Base-by-base conservation (phyloP, 164 flowering plant genomes). In the Berberis thunbergii region DNA sequence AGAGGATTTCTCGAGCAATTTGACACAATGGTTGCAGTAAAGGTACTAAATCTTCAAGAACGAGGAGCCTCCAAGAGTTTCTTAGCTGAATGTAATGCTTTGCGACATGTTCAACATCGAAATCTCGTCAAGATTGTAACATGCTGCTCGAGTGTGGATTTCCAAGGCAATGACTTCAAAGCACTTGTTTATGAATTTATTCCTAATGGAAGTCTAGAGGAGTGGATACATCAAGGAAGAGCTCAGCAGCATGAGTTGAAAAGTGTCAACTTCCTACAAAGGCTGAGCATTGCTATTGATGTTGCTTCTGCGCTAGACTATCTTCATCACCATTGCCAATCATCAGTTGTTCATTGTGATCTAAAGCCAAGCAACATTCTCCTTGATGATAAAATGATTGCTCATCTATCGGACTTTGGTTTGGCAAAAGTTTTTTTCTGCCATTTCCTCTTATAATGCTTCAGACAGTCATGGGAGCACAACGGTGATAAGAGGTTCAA, bases 1-100 rank as follows among this genome's bases (percentile, higher is more conserved):
- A 76, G 53, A 42, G 87, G 87, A 45, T 4, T 60, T 60, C 63
- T 45, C 1, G 2, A 7, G 1, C 3, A 45, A n/a, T 41, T n/a
- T 45, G 50, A 60, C 45, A 60, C 6, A 8, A 8, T 26, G 42
- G 44, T 60, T 41, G 61, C 61, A 42, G 61, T 58, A 42, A 58
- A 58, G 48, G 61, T 58, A 10, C 61, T 58, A 13, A 58, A 58
- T 5, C 61, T 58, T 11, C 43, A 41, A 42, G 44, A 58, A 58
- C 7, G 46, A 58, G 61, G 63, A 4, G 63, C 63, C 4, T 45
- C 52, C 50, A 45, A 60, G 52, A 60, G 63, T 45, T 60, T 60
- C 52, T 45, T 60, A 2, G 63, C 52, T 2, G 63, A 45, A 45
- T 60, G 63, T 38, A 6, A 59, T 3, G 49, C 39, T 38, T 59